Evolutionary conservation across 257 asterid genomes (phyloP).

Genomic region (Nyctanthes arbortristis): DNA sequence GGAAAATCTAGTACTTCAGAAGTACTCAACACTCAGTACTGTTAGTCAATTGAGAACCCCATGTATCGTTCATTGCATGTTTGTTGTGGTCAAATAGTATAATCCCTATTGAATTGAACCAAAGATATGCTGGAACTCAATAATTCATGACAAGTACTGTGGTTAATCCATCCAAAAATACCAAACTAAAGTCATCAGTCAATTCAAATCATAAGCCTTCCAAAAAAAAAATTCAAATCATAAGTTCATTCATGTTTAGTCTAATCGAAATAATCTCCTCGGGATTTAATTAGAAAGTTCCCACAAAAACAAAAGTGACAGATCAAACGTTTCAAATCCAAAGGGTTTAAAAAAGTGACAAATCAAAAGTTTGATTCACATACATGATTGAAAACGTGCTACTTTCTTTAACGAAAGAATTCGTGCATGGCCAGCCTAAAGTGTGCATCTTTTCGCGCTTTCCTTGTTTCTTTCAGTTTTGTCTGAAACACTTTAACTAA

Average conservation of each 20-base stretch:
- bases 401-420: neutral
- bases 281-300: neutral
- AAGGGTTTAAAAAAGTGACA: too few species aligned
- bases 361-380: neutral
- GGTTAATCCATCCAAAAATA: neutral
- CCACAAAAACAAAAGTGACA: neutral
- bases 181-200: too few species aligned
- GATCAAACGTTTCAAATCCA: neutral
- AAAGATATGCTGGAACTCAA: too few species aligned
- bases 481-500: neutral
- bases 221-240: neutral
- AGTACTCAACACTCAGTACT: too few species aligned
- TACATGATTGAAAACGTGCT: neutral
- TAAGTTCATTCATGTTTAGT: neutral
- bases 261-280: neutral
- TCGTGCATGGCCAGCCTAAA: neutral
- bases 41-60: too few species aligned
- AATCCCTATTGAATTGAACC: too few species aligned
- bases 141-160: too few species aligned
- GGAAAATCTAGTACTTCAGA: too few species aligned
- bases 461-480: neutral
- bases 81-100: too few species aligned
- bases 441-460: neutral
- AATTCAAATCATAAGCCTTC: neutral
- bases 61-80: too few species aligned